Evolutionary conservation across 2,329 filamentous ascomycete species (phyloP).

Genomic region (Sphaerulina vaccinii): DNA sequence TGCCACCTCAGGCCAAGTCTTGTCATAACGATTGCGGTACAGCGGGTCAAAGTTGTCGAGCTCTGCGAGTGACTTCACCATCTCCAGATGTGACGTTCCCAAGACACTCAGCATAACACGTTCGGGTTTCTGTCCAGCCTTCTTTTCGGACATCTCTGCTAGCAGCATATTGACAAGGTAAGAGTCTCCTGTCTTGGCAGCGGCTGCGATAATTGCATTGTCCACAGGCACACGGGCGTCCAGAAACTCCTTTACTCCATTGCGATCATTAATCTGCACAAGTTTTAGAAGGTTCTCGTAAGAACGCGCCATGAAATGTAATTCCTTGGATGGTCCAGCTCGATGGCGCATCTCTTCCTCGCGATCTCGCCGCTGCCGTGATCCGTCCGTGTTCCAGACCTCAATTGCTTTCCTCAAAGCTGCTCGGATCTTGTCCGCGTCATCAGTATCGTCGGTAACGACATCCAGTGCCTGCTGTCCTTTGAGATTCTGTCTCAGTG

Average conservation of each 20-base stretch:
- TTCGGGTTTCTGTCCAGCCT: slow-evolving; percentile 66
- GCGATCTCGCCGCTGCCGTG: slow-evolving; percentile 53
- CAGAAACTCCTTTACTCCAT: slow-evolving; percentile 50
- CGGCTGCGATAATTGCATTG: slow-evolving; percentile 83
- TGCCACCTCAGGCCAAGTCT: slow-evolving; percentile 85
- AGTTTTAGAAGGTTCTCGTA: slow-evolving; percentile 50
- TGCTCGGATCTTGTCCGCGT: slow-evolving; percentile 68
- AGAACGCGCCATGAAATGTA: slow-evolving; percentile 52
- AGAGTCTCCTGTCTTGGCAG: slow-evolving; percentile 87
- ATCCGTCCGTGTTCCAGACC: slow-evolving; percentile 39
- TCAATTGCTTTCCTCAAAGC: slow-evolving; percentile 47
- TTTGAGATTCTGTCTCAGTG: slow-evolving; percentile 84
- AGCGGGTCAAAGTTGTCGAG: slow-evolving; percentile 73
- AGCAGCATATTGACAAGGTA: slow-evolving; percentile 74
- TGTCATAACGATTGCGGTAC: slow-evolving; percentile 66
- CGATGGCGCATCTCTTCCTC: slow-evolving; percentile 45
- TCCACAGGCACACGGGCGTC: slow-evolving; percentile 54
- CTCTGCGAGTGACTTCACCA: slow-evolving; percentile 59
- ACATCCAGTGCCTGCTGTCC: slow-evolving; percentile 89
- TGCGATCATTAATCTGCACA: slow-evolving; percentile 49
- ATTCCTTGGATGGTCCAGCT: slow-evolving; percentile 38
- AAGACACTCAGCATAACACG: slow-evolving; percentile 95
- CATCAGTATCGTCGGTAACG: slow-evolving; percentile 73
- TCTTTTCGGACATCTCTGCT: slow-evolving; percentile 56
- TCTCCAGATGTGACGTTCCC: slow-evolving; percentile 79